Evolutionary conservation across 768 basidiomycete species (phyloP), one percentile per base, ranked within the genome.

Genomic region (Pseudohyphozyma bogoriensis): DNA sequence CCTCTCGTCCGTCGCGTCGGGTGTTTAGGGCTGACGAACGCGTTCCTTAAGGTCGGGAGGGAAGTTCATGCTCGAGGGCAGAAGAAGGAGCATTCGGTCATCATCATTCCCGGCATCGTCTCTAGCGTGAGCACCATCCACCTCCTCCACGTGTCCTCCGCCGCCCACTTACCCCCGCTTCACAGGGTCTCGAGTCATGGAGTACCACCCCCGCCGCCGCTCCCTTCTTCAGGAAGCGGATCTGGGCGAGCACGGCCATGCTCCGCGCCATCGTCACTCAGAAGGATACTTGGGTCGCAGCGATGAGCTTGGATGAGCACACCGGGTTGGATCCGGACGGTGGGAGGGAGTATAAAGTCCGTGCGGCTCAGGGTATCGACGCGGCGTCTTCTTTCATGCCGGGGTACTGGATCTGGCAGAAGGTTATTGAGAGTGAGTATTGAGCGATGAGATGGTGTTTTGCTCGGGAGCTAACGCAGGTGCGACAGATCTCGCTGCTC

Each of bases 291-390:
- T 99, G 93, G 93, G 85, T 96, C 69, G 73, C 83, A 26, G 85
- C 89, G 0, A 83, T 97, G 77, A 83, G 87, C 78, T 81, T 99
- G 12, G 92, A 99, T 72, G 85, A 88, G 0, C 78, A 84, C 22
- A 95, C 92, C 0, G 93, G 93, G 0, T 78, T 99, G 9, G 93
- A 99, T 70, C 87, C 89, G 4, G 81, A 83, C 0, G 85, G 82
- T 20, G n/a, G n/a, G n/a, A n/a, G n/a, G n/a, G n/a, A n/a, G n/a
- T 83, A 82, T 47, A 95, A 89, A 72, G 83, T 97, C 59, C 79
- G 93, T 37, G 89, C 92, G 16, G 89, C 89, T 0, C 88, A 95
- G 73, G 92, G 92, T 70, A 89, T 69, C 2, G 64, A 62, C 49
- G 59, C 58, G 4, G 64, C 59, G 28, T 65, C 45, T 42, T 55